Base-by-base conservation (phyloP, 345 rosid species). In the Sapria himalayana region DNA sequence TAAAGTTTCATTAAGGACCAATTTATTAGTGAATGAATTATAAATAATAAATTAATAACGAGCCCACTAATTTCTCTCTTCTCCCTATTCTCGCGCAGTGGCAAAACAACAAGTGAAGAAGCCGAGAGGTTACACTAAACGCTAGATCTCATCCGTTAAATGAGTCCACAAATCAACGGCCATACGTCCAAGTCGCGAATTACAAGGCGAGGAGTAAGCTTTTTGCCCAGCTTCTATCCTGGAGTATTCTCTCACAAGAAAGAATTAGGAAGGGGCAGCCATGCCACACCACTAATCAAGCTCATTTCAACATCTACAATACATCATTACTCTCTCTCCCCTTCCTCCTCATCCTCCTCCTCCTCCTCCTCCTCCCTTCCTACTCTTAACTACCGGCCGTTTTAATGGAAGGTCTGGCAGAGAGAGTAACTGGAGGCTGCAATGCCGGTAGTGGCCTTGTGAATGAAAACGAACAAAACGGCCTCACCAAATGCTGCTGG, bases 121-220 rank as follows among this genome's bases (percentile, higher is more conserved):
- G 70, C 57, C 62, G 58, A 66, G 73, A 74, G 57, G 79, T 66
- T 75, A 62, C 58, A 59, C 10, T 31, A 41, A 57, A n/a, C 31
- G 40, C 38, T 31, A 20, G 57, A 24, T 47, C 33, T 42, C 50
- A 52, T 23, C 65, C 76, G 60, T 64, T 33, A 37, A 77, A 72
- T 76, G 9, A 12, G 15, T 19, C 16, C 4, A 9, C 12, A 27
- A 41, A 69, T 69, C 66, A 29, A 62, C 57, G 64, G 62, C 48
- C 40, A 22, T 41, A 21, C 42, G 9, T 43, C 52, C 57, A 35
- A 24, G 46, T 39, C 50, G 62, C 70, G n/a, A 25, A 46, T 59
- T 39, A 39, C 58, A 46, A 32, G 71, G 52, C 76, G 57, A 35
- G 33, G 25, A 55, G n/a, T 35, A 34, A 60, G 74, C 72, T 39